Evolutionary conservation across 495 filamentous ascomycete genomes (phyloP), one percentile per base, ranked within the genome.

Genomic region (Neurospora discreta): DNA sequence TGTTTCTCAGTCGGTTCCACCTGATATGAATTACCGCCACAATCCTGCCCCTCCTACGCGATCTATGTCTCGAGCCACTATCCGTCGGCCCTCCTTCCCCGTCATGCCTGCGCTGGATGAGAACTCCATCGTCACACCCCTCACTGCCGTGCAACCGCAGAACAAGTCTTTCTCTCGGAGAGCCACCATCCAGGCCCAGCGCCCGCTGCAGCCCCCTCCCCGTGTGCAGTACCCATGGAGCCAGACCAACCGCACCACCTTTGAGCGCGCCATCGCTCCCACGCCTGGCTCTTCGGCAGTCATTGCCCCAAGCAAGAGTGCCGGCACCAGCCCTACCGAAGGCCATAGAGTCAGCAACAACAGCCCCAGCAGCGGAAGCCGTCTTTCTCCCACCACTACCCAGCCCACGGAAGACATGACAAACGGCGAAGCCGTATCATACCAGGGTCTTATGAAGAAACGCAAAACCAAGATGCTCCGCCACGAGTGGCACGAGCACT

Each of bases 401-500:
- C 75, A 70, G 69, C 77, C 78, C 11, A 76, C 71, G 30, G 71
- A 69, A 36, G 79, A 80, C 73, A 78, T 80, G 78, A 82, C 82
- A 20, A 79, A 79, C 46, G 79, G 81, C 36, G 80, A 84, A 42
- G 83, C 83, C 71, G 78, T 91, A 33, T 89, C 85, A 18, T 90
- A 94, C 79, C 86, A 88, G 46, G 95, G 95, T 1, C 93, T 88
- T 78, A 97, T 99, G 90, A 94, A 93, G 86, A 98, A 98, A 86
- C 92, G 95, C 72, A 94, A 94, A 82, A 92, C 92, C 18, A 89
- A 88, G 72, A 88, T 98, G 80, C 86, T 98, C 3, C 90, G 93
- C 20, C 94, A 98, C 76, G 94, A 98, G 74, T 98, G 95, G 95
- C 85, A 95, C 75, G 92, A 97, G 71, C 86, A 90, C 76, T 95